Evolutionary conservation across 345 rosid species (phyloP), one percentile per base, ranked within the genome.

Genomic region (Salix dunnii): DNA sequence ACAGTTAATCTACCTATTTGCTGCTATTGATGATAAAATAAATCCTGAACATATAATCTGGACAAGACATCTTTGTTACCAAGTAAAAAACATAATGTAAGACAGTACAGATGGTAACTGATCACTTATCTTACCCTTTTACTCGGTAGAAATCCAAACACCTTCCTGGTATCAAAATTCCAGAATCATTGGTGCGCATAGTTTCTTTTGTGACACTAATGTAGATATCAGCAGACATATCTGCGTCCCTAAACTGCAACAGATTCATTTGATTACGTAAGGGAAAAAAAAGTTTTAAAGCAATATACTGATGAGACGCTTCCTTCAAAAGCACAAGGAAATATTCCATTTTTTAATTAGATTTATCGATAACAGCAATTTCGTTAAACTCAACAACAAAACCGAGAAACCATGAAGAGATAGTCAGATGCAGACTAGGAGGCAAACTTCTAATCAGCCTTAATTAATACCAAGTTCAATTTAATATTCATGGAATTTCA

Each of bases 111-210:
- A n/a, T 55, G 5, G 46, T 55, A 68, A 11, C 17, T 28, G 2
- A 7, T 38, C 11, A 35, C 43, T 31, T 21, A 36, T 77, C 67
- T 76, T 82, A 82, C 85, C 82, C 80, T 25, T 73, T 3, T 30
- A 79, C 85, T 70, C 70, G 70, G 58, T 78, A 78, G 64, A 72
- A 73, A 12, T 65, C 68, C 71, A 78, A 33, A 14, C 72, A 72
- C 28, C 42, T 67, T 48, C 60, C 48, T 68, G 67, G 43, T 58
- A 10, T n/a, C 18, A 48, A 68, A 28, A 23, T 40, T 31, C 28
- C 43, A 9, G 75, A 4, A 3, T 51, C 66, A 38, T 16, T 71
- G 18, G 67, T 21, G 58, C 30, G 40, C 18, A 28, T 9, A 27
- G 72, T 65, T 28, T 67, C 58, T 20, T 72, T 64, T 25, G 68